Conservation (phyloP, 2,329 filamentous ascomycete genomes). For the Didymella pinodella region DNA sequence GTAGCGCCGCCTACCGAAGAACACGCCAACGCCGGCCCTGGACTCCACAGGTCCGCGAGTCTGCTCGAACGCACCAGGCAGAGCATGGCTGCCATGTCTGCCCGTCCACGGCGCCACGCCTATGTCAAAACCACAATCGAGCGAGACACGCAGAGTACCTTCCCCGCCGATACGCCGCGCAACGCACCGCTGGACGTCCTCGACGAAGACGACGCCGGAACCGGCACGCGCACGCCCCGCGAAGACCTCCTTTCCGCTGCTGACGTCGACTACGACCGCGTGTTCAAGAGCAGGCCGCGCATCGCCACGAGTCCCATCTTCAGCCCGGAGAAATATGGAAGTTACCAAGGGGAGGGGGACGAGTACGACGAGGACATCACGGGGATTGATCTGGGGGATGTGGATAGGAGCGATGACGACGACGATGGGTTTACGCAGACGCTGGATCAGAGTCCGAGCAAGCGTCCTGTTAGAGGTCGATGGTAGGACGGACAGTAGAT, state of each 20-base stretch:
- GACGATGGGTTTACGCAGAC: slow-evolving; percentile 31
- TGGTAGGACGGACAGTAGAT: background rate
- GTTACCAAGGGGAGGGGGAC: slow-evolving; percentile 20
- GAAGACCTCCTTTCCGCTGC: slow-evolving; percentile 73
- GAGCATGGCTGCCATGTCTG: slow-evolving; percentile 70
- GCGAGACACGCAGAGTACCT: slow-evolving; percentile 42
- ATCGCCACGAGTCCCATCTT: slow-evolving; percentile 76
- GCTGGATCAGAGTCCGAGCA: slow-evolving; percentile 46
- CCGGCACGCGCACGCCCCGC: slow-evolving; percentile 59
- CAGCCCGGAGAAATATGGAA: slow-evolving; percentile 32
- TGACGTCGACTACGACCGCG: slow-evolving; percentile 77
- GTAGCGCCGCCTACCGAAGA: slow-evolving; percentile 16
- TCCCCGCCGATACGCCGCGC: slow-evolving; percentile 62
- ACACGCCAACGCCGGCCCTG: slow-evolving; percentile 13
- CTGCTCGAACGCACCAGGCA: slow-evolving; percentile 77
- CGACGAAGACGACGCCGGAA: slow-evolving; percentile 27
- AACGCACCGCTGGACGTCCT: slow-evolving; percentile 40
- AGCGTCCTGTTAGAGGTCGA: slow-evolving; percentile 4
- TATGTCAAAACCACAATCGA: slow-evolving; percentile 24
- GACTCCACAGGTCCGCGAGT: slow-evolving; percentile 23
- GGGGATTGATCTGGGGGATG: slow-evolving; percentile 43
- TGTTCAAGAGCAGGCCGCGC: slow-evolving; percentile 85
- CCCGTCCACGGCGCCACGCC: background rate
- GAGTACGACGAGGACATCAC: slow-evolving; percentile 37
- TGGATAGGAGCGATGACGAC: slow-evolving; percentile 38